phyloP scores from a whole-genome alignment of 1,139 yeast species.

The Kodamaea suecica region DNA sequence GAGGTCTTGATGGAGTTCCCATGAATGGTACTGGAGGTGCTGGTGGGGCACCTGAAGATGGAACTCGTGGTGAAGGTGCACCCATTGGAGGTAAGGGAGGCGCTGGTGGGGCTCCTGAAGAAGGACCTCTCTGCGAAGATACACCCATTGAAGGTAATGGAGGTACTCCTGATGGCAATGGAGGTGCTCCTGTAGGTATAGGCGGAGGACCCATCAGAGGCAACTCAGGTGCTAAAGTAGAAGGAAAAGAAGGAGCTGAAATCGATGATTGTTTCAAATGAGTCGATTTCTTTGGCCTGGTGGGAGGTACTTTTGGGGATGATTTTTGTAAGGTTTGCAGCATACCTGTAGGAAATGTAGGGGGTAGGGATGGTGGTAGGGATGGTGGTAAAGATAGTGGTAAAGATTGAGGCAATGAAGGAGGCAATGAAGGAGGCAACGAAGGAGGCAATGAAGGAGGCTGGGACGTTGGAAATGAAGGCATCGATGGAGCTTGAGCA shows the following conservation, averaged over 20 bases:
- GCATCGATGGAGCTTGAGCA: not conserved
- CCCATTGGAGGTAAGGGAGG: constrained; percentile 13
- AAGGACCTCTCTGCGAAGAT: no score
- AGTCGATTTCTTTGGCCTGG: constrained; percentile 2
- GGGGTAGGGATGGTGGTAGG: constrained; percentile 27
- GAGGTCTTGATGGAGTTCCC: constrained; percentile 11
- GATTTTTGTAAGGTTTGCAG: constrained; percentile 19
- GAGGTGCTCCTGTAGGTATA: constrained; percentile 24
- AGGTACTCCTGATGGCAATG: constrained; percentile 11
- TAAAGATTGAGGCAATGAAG: constrained; percentile 11
- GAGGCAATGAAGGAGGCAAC: constrained; percentile 13
- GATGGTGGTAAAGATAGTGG: constrained; percentile 18
- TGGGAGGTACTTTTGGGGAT: constrained; percentile 9
- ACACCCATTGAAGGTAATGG: constrained; percentile 19
- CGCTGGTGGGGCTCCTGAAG: constrained; percentile 13
- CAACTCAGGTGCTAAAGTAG: constrained; percentile 10
- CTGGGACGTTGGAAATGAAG: not conserved
- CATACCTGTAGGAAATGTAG: constrained; percentile 20
- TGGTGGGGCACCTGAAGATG: constrained; percentile 16
- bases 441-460: constrained; percentile 9
- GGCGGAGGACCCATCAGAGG: no score
- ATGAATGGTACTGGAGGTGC: constrained; percentile 12
- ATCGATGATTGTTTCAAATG: constrained; percentile 7
- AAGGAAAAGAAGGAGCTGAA: constrained; percentile 14
- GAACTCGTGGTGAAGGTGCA: constrained; percentile 13